These are phyloP conservation scores for Tuber brumale DNA, from an alignment of 495 filamentous ascomycete species.

Conservation along the genomic window DNA sequence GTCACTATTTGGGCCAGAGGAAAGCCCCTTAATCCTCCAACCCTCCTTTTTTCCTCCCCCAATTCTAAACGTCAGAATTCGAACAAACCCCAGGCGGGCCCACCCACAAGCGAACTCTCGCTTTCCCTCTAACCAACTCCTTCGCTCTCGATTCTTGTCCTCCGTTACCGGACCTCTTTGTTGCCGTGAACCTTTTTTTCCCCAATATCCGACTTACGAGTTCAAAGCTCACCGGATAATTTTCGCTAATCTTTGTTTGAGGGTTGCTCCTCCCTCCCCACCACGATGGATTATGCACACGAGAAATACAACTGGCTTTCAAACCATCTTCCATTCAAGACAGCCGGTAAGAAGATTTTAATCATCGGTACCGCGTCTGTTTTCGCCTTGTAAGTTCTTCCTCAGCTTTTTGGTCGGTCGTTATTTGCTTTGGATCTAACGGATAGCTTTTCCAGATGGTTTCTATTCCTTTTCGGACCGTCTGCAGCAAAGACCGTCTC, in stretches of 20 bases:
- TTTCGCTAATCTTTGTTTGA: neutral
- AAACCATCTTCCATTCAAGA: neutral
- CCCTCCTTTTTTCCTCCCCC: neutral
- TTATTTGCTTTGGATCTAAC: neutral
- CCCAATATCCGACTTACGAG: neutral
- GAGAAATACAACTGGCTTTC: conserved; percentile 4
- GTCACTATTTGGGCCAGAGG: neutral
- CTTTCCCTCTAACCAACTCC: neutral
- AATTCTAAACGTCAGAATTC: neutral
- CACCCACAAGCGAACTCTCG: neutral
- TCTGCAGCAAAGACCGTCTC: conserved; percentile 4
- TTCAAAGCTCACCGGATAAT: neutral
- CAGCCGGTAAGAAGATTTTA: neutral
- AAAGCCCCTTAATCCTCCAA: conserved; percentile 5
- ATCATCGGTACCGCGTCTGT: neutral
- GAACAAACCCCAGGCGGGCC: conserved; percentile 2
- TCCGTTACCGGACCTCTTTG: neutral
- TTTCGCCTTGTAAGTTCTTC: neutral
- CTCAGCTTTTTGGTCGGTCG: neutral
- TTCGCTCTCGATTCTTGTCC: neutral
- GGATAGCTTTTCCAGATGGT: conserved; percentile 5
- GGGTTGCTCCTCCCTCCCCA: neutral
- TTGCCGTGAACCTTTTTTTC: neutral
- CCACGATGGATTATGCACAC: neutral
- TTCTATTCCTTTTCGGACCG: conserved; percentile 10